Percentiles rank a stretch among this genome's conserved stretches.
phyloP scores from a whole-genome alignment of 345 rosid species.

The Populus tremula region DNA sequence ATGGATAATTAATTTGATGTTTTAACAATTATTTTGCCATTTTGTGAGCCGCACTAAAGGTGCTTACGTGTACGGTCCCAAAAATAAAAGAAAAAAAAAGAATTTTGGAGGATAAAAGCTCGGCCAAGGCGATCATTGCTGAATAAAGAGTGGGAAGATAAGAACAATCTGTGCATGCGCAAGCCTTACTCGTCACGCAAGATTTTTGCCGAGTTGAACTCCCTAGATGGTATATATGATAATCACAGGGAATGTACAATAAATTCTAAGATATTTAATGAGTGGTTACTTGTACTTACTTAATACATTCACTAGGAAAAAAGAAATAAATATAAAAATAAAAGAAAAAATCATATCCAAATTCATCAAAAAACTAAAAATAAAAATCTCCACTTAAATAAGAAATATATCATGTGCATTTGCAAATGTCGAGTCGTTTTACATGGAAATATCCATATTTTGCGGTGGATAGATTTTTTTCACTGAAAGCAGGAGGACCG shows the following conservation, averaged over 20 bases:
- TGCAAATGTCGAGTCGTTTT: background rate
- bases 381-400: too few relatives aligned
- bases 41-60: background rate
- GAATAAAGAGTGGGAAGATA: constrained; percentile 18
- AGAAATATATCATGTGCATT: background rate
- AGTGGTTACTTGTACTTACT: too few relatives aligned
- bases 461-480: background rate
- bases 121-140: constrained; percentile 1
- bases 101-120: background rate
- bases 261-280: too few relatives aligned
- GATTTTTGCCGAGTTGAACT: constrained; percentile 6
- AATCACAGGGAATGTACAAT: too few relatives aligned
- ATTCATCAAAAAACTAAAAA: too few relatives aligned
- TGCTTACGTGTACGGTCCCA: constrained; percentile 8
- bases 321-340: too few relatives aligned
- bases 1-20: background rate
- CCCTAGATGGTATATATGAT: too few relatives aligned
- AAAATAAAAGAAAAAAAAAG: background rate
- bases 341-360: too few relatives aligned
- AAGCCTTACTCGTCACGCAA: constrained; percentile 9
- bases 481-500: background rate
- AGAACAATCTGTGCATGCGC: constrained; percentile 26
- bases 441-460: background rate
- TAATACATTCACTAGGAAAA: too few relatives aligned
- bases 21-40: background rate